A percentile compares a stretch with the other conserved stretches of the same genome.
These are phyloP conservation scores for Lachnellula suecica DNA, from an alignment of 2,329 filamentous ascomycete species.

Conservation along the genomic window DNA sequence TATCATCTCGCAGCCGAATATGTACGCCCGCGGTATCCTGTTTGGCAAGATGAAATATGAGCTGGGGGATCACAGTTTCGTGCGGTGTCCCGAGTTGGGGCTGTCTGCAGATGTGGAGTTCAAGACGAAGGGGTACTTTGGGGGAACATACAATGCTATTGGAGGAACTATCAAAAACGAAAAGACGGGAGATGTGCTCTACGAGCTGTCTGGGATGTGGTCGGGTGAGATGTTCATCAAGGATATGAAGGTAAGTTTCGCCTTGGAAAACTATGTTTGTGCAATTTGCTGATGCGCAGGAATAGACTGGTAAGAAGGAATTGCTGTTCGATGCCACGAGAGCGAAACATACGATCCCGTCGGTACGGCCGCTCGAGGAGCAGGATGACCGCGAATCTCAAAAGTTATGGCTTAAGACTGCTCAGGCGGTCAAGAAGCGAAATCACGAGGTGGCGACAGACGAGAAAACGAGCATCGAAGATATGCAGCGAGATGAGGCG, in stretches of 20 bases:
- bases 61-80: constrained; percentile 91
- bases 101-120: constrained; percentile 92
- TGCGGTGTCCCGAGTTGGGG: constrained; percentile 85
- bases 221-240: constrained; percentile 94
- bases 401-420: constrained; percentile 79
- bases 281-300: constrained; percentile 6
- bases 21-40: constrained; percentile 95
- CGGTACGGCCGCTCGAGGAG: constrained; percentile 75
- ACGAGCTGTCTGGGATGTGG: constrained; percentile 90
- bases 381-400: constrained; percentile 91
- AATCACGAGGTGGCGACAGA: constrained; percentile 90
- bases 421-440: constrained; percentile 75
- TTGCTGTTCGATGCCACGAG: constrained; percentile 84
- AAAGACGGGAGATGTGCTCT: constrained; percentile 82
- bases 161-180: constrained; percentile 88
- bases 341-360: constrained; percentile 73
- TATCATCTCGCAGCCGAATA: constrained; percentile 94
- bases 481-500: constrained; percentile 86
- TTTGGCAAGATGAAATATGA: constrained; percentile 99
- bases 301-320: constrained; percentile 82
- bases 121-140: constrained; percentile 97
- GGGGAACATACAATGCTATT: constrained; percentile 94
- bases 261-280: neutral
- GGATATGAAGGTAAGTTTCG: constrained; percentile 63
- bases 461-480: constrained; percentile 95